Evolutionary conservation across 2,329 filamentous ascomycete species (phyloP).

Genomic region (Grosmannia serpens): DNA sequence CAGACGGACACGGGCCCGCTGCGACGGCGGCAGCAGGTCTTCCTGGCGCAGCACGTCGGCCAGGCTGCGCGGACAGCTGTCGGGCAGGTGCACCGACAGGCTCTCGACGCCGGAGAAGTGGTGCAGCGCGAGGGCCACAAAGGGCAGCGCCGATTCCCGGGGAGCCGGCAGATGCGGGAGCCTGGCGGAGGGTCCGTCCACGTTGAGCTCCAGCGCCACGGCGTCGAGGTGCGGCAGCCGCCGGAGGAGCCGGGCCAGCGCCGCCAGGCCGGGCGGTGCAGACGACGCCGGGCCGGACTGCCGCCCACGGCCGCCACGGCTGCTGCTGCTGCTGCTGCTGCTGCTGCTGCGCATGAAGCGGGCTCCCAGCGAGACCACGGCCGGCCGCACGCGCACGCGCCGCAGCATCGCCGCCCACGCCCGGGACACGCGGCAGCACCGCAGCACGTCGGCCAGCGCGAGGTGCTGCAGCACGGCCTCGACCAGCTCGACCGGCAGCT

Average conservation of each 20-base stretch:
- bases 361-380: neutral
- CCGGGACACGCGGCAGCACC: constrained; percentile 5
- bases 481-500: constrained; percentile 8
- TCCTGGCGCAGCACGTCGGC: neutral
- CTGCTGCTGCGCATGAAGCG: too few species aligned
- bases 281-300: too few species aligned
- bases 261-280: neutral
- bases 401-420: constrained; percentile 2
- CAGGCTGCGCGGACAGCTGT: neutral
- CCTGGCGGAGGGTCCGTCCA: too few species aligned
- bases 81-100: neutral
- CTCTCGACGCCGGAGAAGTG: neutral
- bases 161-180: too few species aligned
- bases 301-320: too few species aligned
- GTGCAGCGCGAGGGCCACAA: neutral
- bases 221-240: neutral
- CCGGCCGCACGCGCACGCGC: neutral
- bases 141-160: too few species aligned
- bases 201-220: neutral
- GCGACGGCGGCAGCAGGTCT: neutral
- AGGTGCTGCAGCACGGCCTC: constrained; percentile 7
- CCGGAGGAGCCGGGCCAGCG: neutral
- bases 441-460: constrained; percentile 2
- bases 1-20: neutral
- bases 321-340: too few species aligned